Evolutionary conservation across 2,329 filamentous ascomycete species (phyloP), one percentile per base, ranked within the genome.

Genomic region (Basipetospora sp.): DNA sequence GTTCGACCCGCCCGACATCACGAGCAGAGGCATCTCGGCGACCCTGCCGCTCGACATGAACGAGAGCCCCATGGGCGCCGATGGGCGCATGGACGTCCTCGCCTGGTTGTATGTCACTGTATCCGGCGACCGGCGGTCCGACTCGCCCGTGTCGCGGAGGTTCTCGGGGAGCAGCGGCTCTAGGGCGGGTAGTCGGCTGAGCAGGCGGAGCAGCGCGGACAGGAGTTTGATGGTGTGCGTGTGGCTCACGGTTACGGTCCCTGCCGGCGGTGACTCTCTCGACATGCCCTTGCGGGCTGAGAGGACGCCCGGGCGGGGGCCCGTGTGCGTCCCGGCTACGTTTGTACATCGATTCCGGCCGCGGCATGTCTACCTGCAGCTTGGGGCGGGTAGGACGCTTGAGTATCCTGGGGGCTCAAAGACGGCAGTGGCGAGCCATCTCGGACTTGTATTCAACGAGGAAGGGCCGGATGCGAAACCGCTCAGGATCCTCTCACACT

Each of bases 61-160:
- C 6, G 22, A 11, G 6, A 11, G 6, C 11, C 11, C 6, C 11
- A 11, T 25, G 22, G 22, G 11, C 22, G 6, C 22, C 22, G 22
- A 6, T 6, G 22, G 22, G 22, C 6, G 22, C 22, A 38, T 22
- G 5, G 42, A 45, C 9, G 40, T 45, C n/a, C 34, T 45, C 3
- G 42, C 42, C 11, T 45, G 43, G 43, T 26, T 44, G n/a, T 45
- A 42, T 17, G 42, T 38, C 18, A 42, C 42, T 30, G 43, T 45
- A n/a, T 3, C 11, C 40, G 13, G 35, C 34, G 14, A 31, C 34
- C 9, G 34, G 38, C 16, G 25, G n/a, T n/a, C 22, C 6, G 22
- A 6, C 6, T 25, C 22, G 11, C 22, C 22, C 22, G 6, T 25
- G 6, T 25, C 11, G 22, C 6, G 22, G 11, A 25, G 22, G 22